These are phyloP conservation scores for Erythrobasidium hasegawianum DNA, from an alignment of 1,284 basidiomycete genomes.

Conservation along the genomic window DNA sequence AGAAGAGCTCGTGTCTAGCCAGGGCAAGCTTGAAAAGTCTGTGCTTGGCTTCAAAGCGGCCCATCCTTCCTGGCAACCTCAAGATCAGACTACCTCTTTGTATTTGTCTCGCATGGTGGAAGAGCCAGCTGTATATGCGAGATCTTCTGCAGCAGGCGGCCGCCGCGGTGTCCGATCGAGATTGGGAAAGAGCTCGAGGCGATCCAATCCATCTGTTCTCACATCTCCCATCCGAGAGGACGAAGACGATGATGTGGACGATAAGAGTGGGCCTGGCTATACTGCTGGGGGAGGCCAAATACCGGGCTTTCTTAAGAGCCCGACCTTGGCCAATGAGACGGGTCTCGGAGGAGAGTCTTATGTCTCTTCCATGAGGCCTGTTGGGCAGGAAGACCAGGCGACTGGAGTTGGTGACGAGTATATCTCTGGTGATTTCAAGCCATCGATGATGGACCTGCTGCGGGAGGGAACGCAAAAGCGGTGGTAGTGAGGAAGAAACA, in stretches of 20 bases:
- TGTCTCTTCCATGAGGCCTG: not conserved
- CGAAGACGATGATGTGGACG: slow-evolving; percentile 15
- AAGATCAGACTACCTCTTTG: slow-evolving; percentile 36
- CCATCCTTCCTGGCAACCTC: slow-evolving; percentile 34
- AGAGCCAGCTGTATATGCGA: not conserved
- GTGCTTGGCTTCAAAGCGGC: slow-evolving; percentile 71
- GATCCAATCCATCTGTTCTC: slow-evolving; percentile 6
- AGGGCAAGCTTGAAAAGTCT: slow-evolving; percentile 97
- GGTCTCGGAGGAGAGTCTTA: not conserved
- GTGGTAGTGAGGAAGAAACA: too few species aligned
- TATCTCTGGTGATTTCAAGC: not conserved
- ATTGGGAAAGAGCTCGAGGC: not conserved
- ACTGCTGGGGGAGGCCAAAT: too few species aligned
- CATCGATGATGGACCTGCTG: not conserved
- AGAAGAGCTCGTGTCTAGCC: slow-evolving; percentile 64
- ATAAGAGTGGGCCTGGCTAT: too few species aligned
- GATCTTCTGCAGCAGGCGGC: slow-evolving; percentile 1
- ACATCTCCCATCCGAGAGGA: slow-evolving; percentile 26
- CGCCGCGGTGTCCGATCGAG: not conserved
- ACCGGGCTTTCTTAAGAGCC: too few species aligned
- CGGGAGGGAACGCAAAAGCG: not conserved
- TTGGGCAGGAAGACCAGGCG: not conserved
- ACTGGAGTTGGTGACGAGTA: too few species aligned
- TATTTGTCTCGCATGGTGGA: slow-evolving; percentile 34
- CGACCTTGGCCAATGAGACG: not conserved